Evolutionary conservation across 2,329 filamentous ascomycete species (phyloP), one percentile per base, ranked within the genome.

Genomic region (Aspergillus proliferans): DNA sequence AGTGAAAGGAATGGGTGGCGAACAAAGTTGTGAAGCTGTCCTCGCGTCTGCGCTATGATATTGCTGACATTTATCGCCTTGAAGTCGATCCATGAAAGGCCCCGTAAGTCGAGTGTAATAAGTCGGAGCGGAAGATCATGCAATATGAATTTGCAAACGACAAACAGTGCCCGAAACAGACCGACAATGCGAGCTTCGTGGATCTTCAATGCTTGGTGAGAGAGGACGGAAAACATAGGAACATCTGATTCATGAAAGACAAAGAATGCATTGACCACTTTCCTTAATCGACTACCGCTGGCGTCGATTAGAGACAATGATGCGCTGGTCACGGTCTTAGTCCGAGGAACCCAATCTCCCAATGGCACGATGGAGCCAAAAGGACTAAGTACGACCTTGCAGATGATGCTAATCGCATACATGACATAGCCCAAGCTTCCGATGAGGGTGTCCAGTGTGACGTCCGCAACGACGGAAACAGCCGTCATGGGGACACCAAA

Each of bases 371-470:
- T 41, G 33, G 59, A 51, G 24, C 58, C 57, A n/a, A 72, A 54
- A 6, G 68, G 68, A 42, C 63, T 62, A 12, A 72, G 49, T 4
- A 67, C 22, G 18, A 62, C 43, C 46, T 62, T 68, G 53, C 62
- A 58, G 5, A 67, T 52, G 33, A 71, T 55, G 47, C 60, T 72
- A 30, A 62, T 52, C 56, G 59, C 65, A 50, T 73, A 76, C 48
- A 75, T 66, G 28, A 71, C 43, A 51, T 74, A 72, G 2, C 85
- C 87, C 18, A 82, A 72, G 28, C 82, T 61, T 36, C 87, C 79
- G n/a, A 93, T 77, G 3, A 79, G 77, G 4, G 82, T 71, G 63
- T 97, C 92, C 53, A 95, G 86, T 26, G 90, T 68, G 41, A 95
- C 76, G 60, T 90, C 90, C n/a, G 87, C 86, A 38, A 84, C 66